Evolutionary conservation across 208 protist genomes (phyloP), one percentile per base, ranked within the genome.

Genomic region (Tetramitus jugosus): DNA sequence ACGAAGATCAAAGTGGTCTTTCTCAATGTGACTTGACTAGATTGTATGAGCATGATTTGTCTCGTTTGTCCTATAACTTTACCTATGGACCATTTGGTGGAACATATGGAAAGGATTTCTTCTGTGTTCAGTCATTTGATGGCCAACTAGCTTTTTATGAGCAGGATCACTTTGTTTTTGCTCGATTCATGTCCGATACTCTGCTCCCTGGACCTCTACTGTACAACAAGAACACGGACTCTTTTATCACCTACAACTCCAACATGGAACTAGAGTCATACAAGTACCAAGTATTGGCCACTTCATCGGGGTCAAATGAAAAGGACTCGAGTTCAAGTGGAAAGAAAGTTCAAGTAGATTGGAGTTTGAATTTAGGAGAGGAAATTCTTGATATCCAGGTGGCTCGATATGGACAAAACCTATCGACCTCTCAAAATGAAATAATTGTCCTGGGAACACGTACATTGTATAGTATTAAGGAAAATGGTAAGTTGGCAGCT

Each of bases 71-170:
- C 40, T 94, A 90, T 82, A 95, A 94, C 76, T 91, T 96, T 60
- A 80, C 72, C 0, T 86, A 61, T 42, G 92, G 92, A 33, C 83
- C 76, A 23, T 94, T 95, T 83, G 91, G 91, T 14, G 82, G 81
- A 35, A 78, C 83, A 33, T 31, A 43, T 33, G 77, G 62, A 13
- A 86, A 92, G 80, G 87, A 93, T 60, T 85, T 91, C 80, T 76
- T 94, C 26, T 94, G 91, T 62, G 89, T 96, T 33, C 92, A 96
- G 78, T 91, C 92, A 8, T 91, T 96, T 86, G 90, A 94, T 81
- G 92, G 92, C 26, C 81, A 87, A 39, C 80, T 93, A 17, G 91
- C 86, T 37, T 85, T 96, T 60, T 79, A 92, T 20, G 90, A 94
- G 65, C 90, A 92, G 80, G 89, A 91, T 46, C 87, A 88, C 42